Base-by-base conservation (phyloP, 345 rosid genomes). In the Jatropha curcas region DNA sequence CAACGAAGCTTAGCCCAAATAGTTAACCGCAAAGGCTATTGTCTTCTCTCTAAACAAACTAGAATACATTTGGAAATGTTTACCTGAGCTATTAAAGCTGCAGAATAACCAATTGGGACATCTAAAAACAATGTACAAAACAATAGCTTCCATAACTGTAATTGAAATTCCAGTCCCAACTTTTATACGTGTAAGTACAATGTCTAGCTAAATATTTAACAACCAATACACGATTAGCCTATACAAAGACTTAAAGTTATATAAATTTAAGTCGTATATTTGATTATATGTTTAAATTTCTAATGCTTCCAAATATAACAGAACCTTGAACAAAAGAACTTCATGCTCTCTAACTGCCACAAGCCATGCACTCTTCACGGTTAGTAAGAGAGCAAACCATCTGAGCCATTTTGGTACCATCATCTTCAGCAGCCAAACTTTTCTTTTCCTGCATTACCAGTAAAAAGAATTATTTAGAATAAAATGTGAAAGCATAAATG, bases 361-460 rank as follows among this genome's bases (percentile, higher is more conserved):
- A 94, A 60, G 97, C 83, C 80, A 90, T 56, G 88, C 98, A 94
- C 2, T 94, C 97, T 3, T 94, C 98, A 20, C 88, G 88, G 66
- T 88, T 95, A 35, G 90, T 82, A 28, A 95, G 82, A 67, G 98
- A 95, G 82, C 99, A 92, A 63, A 92, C 96, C 90, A 94, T 83
- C 66, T 90, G 88, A 43, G 94, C 97, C 88, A 86, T 84, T 75
- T 92, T 87, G 5, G 90, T 85, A 67, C 78, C 91, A 55, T 77
- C 83, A 25, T 85, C 90, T 25, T 78, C 87, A 4, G 28, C 66
- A 27, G 48, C 77, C 16, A n/a, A n/a, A 69, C 70, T 50, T 72
- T 82, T 33, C 60, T 70, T 85, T 70, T 85, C 88, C 91, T 87
- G 76, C 69, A 71, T 71, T 37, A 60, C 28, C 63, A 5, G 5